Evolutionary conservation across 495 filamentous ascomycete genomes (phyloP).

Genomic region (Daldinia grandis): DNA sequence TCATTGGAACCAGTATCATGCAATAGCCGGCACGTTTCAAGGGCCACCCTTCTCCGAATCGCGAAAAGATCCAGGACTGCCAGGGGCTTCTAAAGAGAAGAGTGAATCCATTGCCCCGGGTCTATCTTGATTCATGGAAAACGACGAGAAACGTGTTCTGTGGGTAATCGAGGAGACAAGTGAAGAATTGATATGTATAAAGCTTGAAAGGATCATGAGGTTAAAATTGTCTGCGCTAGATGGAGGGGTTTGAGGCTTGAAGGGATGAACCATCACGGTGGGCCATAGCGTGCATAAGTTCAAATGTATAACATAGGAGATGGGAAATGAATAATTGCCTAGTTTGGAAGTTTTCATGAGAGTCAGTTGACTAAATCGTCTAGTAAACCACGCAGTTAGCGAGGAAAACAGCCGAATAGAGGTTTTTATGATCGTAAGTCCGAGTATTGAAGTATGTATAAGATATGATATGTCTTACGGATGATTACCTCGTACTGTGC

Average conservation of each 20-base stretch:
- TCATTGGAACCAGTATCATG: slow-evolving; percentile 5
- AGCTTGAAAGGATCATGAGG: slow-evolving; percentile 11
- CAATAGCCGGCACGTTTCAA: slow-evolving; percentile 9
- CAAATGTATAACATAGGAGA: slow-evolving; percentile 22
- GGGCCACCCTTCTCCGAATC: slow-evolving; percentile 5
- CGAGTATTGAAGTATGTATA: no score
- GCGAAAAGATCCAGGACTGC: slow-evolving; percentile 3
- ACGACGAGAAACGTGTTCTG: background rate
- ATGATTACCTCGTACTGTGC: slow-evolving; percentile 13
- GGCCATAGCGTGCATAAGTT: slow-evolving; percentile 44
- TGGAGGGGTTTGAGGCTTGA: slow-evolving; percentile 12
- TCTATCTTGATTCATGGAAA: slow-evolving; percentile 5
- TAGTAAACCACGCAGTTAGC: background rate
- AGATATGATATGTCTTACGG: background rate
- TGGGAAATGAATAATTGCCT: slow-evolving; percentile 19
- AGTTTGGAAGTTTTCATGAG: background rate
- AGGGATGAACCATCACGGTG: slow-evolving; percentile 33
- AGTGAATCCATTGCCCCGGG: background rate
- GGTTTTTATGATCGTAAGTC: slow-evolving; percentile 1
- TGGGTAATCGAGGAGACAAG: background rate
- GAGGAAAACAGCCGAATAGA: slow-evolving; percentile 5
- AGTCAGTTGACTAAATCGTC: background rate
- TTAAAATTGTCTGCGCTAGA: slow-evolving; percentile 7
- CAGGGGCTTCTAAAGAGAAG: background rate
- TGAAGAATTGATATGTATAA: background rate